phyloP scores from a whole-genome alignment of 345 rosid species.

The Melaleuca quinquenervia region DNA sequence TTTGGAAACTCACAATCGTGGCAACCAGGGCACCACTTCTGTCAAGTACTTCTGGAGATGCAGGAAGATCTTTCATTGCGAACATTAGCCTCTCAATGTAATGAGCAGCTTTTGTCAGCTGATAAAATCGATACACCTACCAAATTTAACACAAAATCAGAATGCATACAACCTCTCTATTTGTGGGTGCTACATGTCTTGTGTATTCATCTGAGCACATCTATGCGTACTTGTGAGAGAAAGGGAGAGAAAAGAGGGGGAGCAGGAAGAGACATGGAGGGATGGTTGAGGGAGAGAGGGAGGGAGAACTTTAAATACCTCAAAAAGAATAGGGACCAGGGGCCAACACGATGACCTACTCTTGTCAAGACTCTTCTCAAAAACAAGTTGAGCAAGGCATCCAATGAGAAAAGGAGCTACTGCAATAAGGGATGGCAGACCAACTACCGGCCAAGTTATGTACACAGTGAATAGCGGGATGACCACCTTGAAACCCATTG shows the following conservation, averaged over 20 bases:
- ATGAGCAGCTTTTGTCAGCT: constrained; percentile 66
- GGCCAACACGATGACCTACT: constrained; percentile 80
- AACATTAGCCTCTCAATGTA: constrained; percentile 68
- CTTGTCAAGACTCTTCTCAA: constrained; percentile 43
- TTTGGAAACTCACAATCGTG: constrained; percentile 55
- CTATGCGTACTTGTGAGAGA: neutral
- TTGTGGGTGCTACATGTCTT: neutral
- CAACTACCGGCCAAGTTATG: constrained; percentile 67
- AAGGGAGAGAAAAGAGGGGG: neutral
- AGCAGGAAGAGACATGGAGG: too few species aligned
- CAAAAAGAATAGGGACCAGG: constrained; percentile 62
- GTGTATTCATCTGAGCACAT: neutral
- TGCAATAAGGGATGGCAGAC: constrained; percentile 47
- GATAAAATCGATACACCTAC: constrained; percentile 79
- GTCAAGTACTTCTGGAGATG: constrained; percentile 31
- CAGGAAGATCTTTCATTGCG: constrained; percentile 43
- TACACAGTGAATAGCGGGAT: constrained; percentile 42
- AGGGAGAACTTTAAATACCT: constrained; percentile 29
- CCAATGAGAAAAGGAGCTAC: constrained; percentile 70
- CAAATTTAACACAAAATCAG: neutral
- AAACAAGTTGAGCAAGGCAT: constrained; percentile 55
- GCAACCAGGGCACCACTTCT: constrained; percentile 49
- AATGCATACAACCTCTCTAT: neutral
- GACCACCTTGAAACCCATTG: constrained; percentile 55
- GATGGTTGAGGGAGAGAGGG: neutral